phyloP scores from a whole-genome alignment of 331 rosid species.

The Quercus phellos region DNA sequence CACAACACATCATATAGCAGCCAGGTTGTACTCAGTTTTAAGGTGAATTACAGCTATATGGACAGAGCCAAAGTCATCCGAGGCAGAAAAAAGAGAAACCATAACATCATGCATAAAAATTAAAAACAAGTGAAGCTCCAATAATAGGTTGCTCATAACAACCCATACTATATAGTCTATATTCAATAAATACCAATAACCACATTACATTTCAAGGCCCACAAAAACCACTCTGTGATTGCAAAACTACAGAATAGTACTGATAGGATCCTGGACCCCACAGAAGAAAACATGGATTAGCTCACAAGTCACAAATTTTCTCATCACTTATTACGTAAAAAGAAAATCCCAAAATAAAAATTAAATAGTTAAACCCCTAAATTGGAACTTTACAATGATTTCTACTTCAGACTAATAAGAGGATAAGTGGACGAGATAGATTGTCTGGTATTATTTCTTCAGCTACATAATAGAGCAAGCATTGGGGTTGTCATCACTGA shows the following conservation, averaged over 20 bases:
- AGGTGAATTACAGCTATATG: slow-evolving; percentile 17
- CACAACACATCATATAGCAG: background rate
- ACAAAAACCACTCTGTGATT: slow-evolving; percentile 7
- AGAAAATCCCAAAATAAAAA: slow-evolving; percentile 10
- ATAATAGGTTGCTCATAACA: slow-evolving; percentile 23
- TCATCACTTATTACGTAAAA: slow-evolving; percentile 21
- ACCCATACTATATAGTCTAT: slow-evolving; percentile 5
- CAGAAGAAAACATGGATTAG: slow-evolving; percentile 2
- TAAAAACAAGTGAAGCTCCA: background rate
- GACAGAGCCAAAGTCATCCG: slow-evolving; percentile 1
- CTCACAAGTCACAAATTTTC: slow-evolving; percentile 19
- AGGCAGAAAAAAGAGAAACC: background rate
- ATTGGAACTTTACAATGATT: slow-evolving; percentile 38
- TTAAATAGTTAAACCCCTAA: slow-evolving; percentile 7
- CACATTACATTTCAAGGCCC: slow-evolving; percentile 16
- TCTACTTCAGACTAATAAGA: background rate
- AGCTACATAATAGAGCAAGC: slow-evolving; percentile 86
- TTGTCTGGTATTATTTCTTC: background rate
- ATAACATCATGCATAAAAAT: background rate
- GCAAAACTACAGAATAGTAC: slow-evolving; percentile 24
- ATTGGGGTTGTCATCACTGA: slow-evolving; percentile 97
- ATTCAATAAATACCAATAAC: slow-evolving; percentile 8
- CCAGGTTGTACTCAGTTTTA: slow-evolving; percentile 11
- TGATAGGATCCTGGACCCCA: background rate
- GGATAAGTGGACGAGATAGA: background rate